These are phyloP conservation scores for Cyberlindnera meyerae DNA, from an alignment of 805 yeast species.

Conservation along the genomic window DNA sequence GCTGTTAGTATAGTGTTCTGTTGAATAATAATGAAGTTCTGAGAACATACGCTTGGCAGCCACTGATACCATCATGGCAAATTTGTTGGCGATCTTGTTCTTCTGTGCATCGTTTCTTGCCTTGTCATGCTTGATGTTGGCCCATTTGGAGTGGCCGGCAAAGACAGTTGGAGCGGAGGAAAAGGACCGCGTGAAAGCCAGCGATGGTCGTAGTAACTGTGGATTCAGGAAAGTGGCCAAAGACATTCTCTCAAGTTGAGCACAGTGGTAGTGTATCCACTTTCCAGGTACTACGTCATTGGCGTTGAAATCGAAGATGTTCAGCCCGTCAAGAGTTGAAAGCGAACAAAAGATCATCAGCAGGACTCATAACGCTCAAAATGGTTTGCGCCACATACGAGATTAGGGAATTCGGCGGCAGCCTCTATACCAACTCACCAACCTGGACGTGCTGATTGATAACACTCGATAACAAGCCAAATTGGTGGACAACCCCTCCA, in stretches of 20 bases:
- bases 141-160: slow-evolving; percentile 92
- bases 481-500: too few species aligned
- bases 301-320: too few species aligned
- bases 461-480: too few species aligned
- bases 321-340: too few species aligned
- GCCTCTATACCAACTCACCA: too few species aligned
- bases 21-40: background rate
- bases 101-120: slow-evolving; percentile 85
- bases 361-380: background rate
- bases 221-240: too few species aligned
- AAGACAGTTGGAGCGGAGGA: slow-evolving; percentile 5
- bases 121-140: slow-evolving; percentile 88
- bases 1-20: slow-evolving; percentile 1
- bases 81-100: slow-evolving; percentile 61
- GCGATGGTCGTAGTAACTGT: too few species aligned
- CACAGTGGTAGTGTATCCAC: too few species aligned
- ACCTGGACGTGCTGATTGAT: too few species aligned
- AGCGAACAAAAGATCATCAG: too few species aligned
- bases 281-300: too few species aligned
- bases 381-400: background rate
- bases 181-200: slow-evolving; percentile 4
- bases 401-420: background rate
- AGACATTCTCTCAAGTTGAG: too few species aligned
- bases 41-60: slow-evolving; percentile 49
- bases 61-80: slow-evolving; percentile 68